These are phyloP conservation scores for Phlegmacium glaucopus DNA, from an alignment of 768 basidiomycete species.

Conservation along the genomic window DNA sequence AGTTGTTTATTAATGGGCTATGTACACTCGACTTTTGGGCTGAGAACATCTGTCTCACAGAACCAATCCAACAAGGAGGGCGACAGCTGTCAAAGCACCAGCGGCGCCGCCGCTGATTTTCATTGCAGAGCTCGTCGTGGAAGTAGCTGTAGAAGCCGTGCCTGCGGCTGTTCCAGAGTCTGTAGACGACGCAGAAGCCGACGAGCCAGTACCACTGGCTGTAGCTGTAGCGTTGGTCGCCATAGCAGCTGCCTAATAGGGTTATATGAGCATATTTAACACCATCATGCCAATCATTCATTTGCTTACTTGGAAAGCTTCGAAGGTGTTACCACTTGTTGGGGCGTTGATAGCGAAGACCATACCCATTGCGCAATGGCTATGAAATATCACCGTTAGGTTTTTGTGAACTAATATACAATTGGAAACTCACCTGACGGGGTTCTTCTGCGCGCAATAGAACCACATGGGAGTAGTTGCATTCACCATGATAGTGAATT, in stretches of 20 bases:
- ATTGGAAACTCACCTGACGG: constrained; percentile 17
- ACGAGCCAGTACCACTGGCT: constrained; percentile 6
- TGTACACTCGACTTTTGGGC: not conserved
- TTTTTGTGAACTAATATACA: not conserved
- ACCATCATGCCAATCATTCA: not conserved
- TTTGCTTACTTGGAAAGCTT: constrained; percentile 39
- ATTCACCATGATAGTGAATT: constrained; percentile 47
- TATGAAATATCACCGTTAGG: constrained; percentile 8
- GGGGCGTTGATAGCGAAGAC: constrained; percentile 60
- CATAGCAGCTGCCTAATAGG: constrained; percentile 15
- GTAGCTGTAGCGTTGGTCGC: constrained; percentile 12
- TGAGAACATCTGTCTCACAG: constrained; percentile 17
- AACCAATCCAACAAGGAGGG: constrained; percentile 30
- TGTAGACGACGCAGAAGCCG: not conserved
- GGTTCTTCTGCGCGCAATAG: constrained; percentile 49
- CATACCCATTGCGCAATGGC: constrained; percentile 54
- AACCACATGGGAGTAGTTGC: constrained; percentile 55
- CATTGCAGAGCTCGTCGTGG: constrained; percentile 23
- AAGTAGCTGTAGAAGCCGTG: constrained; percentile 8
- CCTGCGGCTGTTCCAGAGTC: constrained; percentile 7
- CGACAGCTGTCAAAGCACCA: constrained; percentile 26
- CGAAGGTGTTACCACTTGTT: constrained; percentile 39
- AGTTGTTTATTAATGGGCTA: not conserved
- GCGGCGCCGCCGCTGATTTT: constrained; percentile 31
- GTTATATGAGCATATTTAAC: not conserved